A percentile compares a stretch with the other conserved stretches of the same genome.
These are phyloP conservation scores for Colletotrichum theobromicola DNA, from an alignment of 2,329 filamentous ascomycete species.

Conservation along the genomic window DNA sequence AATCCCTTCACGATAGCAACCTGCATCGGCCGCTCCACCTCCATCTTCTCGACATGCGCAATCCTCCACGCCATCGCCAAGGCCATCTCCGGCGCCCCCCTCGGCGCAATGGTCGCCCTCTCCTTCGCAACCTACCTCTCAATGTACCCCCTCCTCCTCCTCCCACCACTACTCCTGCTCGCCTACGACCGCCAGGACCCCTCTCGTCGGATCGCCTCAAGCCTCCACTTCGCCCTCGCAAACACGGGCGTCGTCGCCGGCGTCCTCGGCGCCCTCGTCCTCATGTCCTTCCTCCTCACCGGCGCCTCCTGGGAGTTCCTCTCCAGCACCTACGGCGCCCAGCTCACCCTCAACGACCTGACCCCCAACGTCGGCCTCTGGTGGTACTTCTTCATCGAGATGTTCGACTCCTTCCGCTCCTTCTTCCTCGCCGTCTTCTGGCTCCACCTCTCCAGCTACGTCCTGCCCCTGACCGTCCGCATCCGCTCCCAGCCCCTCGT, in stretches of 20 bases:
- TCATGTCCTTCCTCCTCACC: constrained; percentile 75
- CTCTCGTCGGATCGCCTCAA: constrained; percentile 38
- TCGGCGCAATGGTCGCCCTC: constrained; percentile 83
- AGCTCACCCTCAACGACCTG: constrained; percentile 87
- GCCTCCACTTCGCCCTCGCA: constrained; percentile 56
- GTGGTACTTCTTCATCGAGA: constrained; percentile 99
- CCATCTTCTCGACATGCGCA: constrained; percentile 86
- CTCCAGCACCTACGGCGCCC: constrained; percentile 88
- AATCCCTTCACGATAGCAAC: constrained; percentile 94
- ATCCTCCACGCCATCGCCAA: constrained; percentile 84
- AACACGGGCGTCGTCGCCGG: constrained; percentile 58
- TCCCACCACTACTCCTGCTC: constrained; percentile 81
- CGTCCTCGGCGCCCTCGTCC: constrained; percentile 67
- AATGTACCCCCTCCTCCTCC: constrained; percentile 86
- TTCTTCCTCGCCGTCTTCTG: constrained; percentile 99
- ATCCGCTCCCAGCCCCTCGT: constrained; percentile 86
- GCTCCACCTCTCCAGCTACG: constrained; percentile 91
- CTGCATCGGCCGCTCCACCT: constrained; percentile 88
- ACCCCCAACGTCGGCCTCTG: constrained; percentile 95
- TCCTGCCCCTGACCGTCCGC: constrained; percentile 83
- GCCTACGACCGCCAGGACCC: constrained; percentile 71
- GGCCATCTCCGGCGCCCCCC: constrained; percentile 74
- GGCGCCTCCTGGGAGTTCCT: constrained; percentile 87
- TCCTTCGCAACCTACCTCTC: constrained; percentile 90
- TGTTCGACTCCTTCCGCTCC: constrained; percentile 96